Conservation (phyloP, 768 basidiomycete genomes). For the Suillus americanus region DNA sequence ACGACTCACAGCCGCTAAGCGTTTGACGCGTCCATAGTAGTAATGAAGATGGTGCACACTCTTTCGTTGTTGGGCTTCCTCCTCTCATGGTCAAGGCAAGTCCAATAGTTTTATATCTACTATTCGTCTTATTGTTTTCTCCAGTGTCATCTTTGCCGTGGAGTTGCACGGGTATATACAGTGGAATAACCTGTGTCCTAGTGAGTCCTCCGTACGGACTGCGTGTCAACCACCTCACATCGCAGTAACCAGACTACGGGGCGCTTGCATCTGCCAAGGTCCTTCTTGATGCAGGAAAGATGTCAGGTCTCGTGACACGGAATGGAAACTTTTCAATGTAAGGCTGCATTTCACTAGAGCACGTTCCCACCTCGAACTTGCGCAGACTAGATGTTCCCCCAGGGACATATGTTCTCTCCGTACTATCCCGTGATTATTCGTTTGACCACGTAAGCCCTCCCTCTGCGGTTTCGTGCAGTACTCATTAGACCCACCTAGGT, state of each 20-base stretch:
- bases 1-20: background rate
- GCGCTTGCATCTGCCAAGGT: constrained; percentile 59
- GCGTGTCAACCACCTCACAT: constrained; percentile 10
- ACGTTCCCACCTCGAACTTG: constrained; percentile 12
- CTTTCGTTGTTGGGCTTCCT: constrained; percentile 5
- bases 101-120: background rate
- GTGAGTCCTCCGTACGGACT: background rate
- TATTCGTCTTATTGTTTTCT: constrained; percentile 4
- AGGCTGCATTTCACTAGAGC: constrained; percentile 20
- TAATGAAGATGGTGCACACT: constrained; percentile 18
- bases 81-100: constrained; percentile 21
- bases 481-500: constrained; percentile 41
- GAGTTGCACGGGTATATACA: constrained; percentile 63
- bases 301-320: constrained; percentile 50
- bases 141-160: constrained; percentile 37
- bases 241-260: constrained; percentile 28
- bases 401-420: constrained; percentile 70
- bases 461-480: constrained; percentile 1
- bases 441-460: constrained; percentile 63
- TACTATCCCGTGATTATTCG: constrained; percentile 60
- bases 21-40: constrained; percentile 5
- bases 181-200: constrained; percentile 63
- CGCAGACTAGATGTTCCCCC: constrained; percentile 63
- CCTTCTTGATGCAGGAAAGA: constrained; percentile 57
- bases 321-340: constrained; percentile 72